Evolutionary conservation across 78 protist genomes (phyloP).

Genomic region (Protostelium mycophagum): DNA sequence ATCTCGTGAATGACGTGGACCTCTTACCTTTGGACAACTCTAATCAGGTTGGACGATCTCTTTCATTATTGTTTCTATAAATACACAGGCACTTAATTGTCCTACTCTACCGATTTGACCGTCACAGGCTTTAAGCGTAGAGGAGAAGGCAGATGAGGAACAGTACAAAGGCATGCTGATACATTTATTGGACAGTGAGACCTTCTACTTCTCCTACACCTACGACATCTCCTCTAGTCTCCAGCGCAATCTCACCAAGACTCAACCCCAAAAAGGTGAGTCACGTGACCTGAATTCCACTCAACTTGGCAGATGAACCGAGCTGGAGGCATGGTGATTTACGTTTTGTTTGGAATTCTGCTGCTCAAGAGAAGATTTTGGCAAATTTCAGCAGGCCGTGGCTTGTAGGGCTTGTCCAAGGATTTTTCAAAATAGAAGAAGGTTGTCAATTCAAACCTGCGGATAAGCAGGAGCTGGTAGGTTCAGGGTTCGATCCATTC

Average conservation of each 20-base stretch:
- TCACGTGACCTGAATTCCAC: too few relatives aligned
- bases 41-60: not conserved
- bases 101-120: too few relatives aligned
- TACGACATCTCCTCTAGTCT: slow-evolving; percentile 50
- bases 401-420: too few relatives aligned
- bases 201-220: slow-evolving; percentile 47
- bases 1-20: not conserved
- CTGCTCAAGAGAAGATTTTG: too few relatives aligned
- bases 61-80: not conserved
- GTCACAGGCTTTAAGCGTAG: not conserved
- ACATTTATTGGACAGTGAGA: slow-evolving; percentile 5
- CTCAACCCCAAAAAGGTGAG: slow-evolving; percentile 5
- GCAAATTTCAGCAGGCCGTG: too few relatives aligned
- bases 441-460: too few relatives aligned
- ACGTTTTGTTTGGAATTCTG: slow-evolving; percentile 51
- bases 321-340: slow-evolving; percentile 15
- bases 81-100: too few relatives aligned
- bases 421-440: too few relatives aligned
- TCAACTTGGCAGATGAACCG: slow-evolving; percentile 29
- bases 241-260: slow-evolving; percentile 24
- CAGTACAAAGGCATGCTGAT: slow-evolving; percentile 28
- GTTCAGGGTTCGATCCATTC: too few relatives aligned
- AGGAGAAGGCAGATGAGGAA: slow-evolving; percentile 15
- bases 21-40: too few relatives aligned
- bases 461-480: too few relatives aligned